Evolutionary conservation across 306 rosid species (phyloP).

Genomic region (Abrus precatorius): DNA sequence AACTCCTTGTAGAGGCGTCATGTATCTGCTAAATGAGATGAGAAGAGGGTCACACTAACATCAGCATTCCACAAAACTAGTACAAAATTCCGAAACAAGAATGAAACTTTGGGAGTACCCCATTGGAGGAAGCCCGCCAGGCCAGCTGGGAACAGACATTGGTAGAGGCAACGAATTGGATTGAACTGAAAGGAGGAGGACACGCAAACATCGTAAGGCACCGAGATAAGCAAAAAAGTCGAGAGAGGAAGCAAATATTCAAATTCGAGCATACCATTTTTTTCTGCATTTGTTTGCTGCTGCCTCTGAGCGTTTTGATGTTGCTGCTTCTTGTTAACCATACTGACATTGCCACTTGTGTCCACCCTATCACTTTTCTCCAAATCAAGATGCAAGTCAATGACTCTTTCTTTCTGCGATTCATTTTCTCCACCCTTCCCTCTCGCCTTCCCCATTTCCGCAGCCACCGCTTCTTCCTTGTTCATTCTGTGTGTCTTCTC

Average conservation of each 20-base stretch:
- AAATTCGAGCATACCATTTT: slow-evolving; percentile 61
- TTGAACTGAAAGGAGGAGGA: slow-evolving; percentile 59
- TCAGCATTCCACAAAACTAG: slow-evolving; percentile 23
- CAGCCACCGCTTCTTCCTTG: slow-evolving; percentile 61
- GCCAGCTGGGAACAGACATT: slow-evolving; percentile 85
- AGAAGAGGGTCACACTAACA: slow-evolving; percentile 51
- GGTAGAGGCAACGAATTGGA: slow-evolving; percentile 75
- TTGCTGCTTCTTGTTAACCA: slow-evolving; percentile 61
- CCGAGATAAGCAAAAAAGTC: neutral
- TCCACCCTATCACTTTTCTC: slow-evolving; percentile 78
- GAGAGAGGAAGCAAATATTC: neutral
- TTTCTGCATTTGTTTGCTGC: slow-evolving; percentile 59
- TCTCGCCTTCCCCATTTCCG: slow-evolving; percentile 63
- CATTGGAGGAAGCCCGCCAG: slow-evolving; percentile 87
- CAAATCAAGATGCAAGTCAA: slow-evolving; percentile 76
- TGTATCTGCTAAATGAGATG: slow-evolving; percentile 72
- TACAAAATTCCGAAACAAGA: slow-evolving; percentile 31
- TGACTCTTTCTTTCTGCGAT: slow-evolving; percentile 66
- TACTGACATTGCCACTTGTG: slow-evolving; percentile 47
- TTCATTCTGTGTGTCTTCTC: slow-evolving; percentile 61
- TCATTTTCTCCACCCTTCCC: slow-evolving; percentile 60
- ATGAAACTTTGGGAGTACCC: slow-evolving; percentile 71
- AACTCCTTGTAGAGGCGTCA: slow-evolving; percentile 93
- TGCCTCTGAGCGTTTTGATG: slow-evolving; percentile 60
- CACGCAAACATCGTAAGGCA: slow-evolving; percentile 39